Conservation (phyloP, 352 stramenopile genomes). For the Thalassiosira exigua region DNA sequence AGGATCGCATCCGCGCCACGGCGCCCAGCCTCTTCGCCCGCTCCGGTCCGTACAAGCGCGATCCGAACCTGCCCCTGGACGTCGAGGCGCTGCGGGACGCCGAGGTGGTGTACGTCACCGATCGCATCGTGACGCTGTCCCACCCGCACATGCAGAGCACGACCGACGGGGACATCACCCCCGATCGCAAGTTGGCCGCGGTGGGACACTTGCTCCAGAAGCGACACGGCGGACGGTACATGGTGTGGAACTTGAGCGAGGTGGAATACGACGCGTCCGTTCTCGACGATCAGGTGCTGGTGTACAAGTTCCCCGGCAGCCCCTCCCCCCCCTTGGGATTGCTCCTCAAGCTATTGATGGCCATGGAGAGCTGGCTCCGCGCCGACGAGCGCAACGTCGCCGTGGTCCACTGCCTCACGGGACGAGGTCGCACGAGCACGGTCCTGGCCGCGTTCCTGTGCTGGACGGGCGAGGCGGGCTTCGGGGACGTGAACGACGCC, state of each 20-base stretch:
- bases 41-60: slow-evolving; percentile 53
- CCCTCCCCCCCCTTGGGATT: slow-evolving; percentile 95
- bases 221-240: slow-evolving; percentile 93
- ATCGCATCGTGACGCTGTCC: slow-evolving; percentile 76
- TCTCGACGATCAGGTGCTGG: slow-evolving; percentile 96
- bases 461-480: slow-evolving; percentile 93
- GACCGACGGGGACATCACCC: slow-evolving; percentile 62
- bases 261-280: slow-evolving; percentile 94
- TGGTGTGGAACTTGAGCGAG: slow-evolving; percentile 99
- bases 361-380: slow-evolving; percentile 96
- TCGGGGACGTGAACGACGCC: slow-evolving; percentile 81
- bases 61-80: slow-evolving; percentile 69
- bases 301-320: slow-evolving; percentile 97
- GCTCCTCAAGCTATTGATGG: slow-evolving; percentile 96
- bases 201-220: slow-evolving; percentile 94
- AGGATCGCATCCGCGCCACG: slow-evolving; percentile 55
- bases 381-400: slow-evolving; percentile 95
- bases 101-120: slow-evolving; percentile 79
- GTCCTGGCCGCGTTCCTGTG: slow-evolving; percentile 95
- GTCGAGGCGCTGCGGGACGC: slow-evolving; percentile 71
- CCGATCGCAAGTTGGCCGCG: slow-evolving; percentile 71
- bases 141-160: slow-evolving; percentile 72
- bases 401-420: slow-evolving; percentile 96
- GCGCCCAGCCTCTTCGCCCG: slow-evolving; percentile 23
- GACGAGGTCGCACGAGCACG: slow-evolving; percentile 92